These are phyloP conservation scores for Anaeromyces robustus DNA, from an alignment of 192 early-diverging fungal species.

Conservation along the genomic window DNA sequence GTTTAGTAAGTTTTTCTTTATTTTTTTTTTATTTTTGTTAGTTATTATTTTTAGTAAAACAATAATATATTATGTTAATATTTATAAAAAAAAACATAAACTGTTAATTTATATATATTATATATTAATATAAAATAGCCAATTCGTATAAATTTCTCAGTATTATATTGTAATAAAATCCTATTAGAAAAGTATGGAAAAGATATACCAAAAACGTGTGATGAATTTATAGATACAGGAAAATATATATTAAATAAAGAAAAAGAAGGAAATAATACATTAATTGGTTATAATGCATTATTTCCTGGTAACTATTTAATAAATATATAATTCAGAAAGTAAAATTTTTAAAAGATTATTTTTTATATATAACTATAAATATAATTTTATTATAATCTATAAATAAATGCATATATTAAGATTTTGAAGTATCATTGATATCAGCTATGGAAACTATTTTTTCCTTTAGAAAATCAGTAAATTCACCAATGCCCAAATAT, in stretches of 20 bases:
- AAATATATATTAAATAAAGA: neutral
- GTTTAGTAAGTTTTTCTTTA: neutral
- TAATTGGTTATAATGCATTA: neutral
- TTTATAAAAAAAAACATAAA: no score
- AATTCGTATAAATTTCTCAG: neutral
- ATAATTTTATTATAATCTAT: no score
- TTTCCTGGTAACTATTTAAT: neutral
- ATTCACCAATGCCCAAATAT: neutral
- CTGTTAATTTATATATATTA: no score
- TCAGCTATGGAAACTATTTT: neutral
- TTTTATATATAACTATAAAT: neutral
- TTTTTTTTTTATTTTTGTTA: neutral
- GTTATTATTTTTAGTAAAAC: neutral
- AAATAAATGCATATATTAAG: neutral
- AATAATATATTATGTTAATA: neutral
- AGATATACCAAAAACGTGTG: neutral
- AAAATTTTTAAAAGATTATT: neutral
- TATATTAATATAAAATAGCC: neutral
- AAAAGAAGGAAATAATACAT: neutral
- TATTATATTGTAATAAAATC: neutral
- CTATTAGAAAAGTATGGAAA: neutral
- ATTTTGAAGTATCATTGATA: neutral
- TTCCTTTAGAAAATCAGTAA: neutral
- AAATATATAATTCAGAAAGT: neutral
- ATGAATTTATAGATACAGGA: neutral